These are phyloP conservation scores for Melocanna baccifera DNA, from an alignment of 176 grass and related monocot genomes.

Conservation along the genomic window DNA sequence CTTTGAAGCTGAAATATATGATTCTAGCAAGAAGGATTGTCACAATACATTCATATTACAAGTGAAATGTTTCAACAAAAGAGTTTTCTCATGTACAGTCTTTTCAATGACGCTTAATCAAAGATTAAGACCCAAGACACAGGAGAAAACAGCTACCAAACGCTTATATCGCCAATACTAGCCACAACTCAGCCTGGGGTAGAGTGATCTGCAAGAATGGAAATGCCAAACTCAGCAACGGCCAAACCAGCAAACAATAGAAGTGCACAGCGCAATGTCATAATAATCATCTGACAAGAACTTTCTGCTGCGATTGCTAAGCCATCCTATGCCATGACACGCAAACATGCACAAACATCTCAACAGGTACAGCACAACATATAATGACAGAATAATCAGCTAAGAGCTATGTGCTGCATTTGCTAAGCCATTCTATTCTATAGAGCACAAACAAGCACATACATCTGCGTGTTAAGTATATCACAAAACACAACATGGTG, in stretches of 20 bases:
- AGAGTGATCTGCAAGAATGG: slow-evolving; percentile 50
- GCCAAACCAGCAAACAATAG: slow-evolving; percentile 18
- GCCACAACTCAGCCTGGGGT: slow-evolving; percentile 44
- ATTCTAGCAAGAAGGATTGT: slow-evolving; percentile 78
- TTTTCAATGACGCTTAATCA: slow-evolving; percentile 36
- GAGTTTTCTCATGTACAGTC: slow-evolving; percentile 48
- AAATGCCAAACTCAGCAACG: slow-evolving; percentile 42
- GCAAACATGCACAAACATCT: background rate
- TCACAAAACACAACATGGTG: background rate
- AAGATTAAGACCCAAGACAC: slow-evolving; percentile 36
- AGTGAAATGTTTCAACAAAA: slow-evolving; percentile 64
- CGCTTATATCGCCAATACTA: slow-evolving; percentile 48
- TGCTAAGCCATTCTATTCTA: background rate
- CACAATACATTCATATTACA: slow-evolving; percentile 90
- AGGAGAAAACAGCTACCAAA: slow-evolving; percentile 48
- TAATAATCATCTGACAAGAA: slow-evolving; percentile 1
- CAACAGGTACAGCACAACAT: background rate
- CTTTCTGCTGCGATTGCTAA: background rate
- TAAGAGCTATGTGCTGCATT: slow-evolving; percentile 4
- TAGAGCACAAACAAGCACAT: background rate
- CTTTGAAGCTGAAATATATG: slow-evolving; percentile 80
- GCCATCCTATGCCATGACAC: background rate
- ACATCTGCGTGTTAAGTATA: background rate
- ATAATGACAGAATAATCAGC: background rate
- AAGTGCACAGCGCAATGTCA: background rate